These are phyloP conservation scores for Wickerhamomyces ciferrii DNA, from an alignment of 805 yeast species.

Conservation along the genomic window DNA sequence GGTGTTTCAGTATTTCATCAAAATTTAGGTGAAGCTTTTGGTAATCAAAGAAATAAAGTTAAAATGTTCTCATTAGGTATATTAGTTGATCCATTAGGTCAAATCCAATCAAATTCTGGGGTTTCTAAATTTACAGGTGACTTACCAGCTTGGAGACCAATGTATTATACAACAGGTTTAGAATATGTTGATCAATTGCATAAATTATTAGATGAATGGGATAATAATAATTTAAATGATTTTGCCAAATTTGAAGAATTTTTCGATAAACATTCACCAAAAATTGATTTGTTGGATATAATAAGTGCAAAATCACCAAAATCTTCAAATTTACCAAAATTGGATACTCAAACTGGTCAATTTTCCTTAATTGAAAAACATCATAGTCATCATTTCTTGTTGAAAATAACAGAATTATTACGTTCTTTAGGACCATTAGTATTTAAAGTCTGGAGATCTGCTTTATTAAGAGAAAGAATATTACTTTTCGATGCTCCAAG, in stretches of 20 bases:
- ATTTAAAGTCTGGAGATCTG: conserved; percentile 59
- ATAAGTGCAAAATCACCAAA: conserved; percentile 6
- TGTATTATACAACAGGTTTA: conserved; percentile 36
- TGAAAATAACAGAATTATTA: conserved; percentile 40
- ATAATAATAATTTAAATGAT: conserved; percentile 10
- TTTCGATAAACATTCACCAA: conserved; percentile 13
- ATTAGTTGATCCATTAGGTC: conserved; percentile 38
- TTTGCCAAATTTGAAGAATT: conserved; percentile 18
- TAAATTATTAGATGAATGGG: conserved; percentile 19
- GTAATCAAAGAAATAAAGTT: conserved; percentile 36
- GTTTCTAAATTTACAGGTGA: conserved; percentile 2
- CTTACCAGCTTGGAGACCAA: conserved; percentile 32
- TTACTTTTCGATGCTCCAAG: conserved; percentile 35
- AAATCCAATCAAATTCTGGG: conserved; percentile 10
- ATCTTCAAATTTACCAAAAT: not conserved
- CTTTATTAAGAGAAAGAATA: conserved; percentile 52
- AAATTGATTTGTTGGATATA: conserved; percentile 8
- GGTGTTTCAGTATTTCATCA: conserved; percentile 52
- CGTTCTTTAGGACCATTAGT: conserved; percentile 58
- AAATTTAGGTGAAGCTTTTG: conserved; percentile 26
- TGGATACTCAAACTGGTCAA: not conserved
- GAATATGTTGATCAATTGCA: conserved; percentile 34
- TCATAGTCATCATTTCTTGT: conserved; percentile 36
- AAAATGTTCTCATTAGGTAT: conserved; percentile 64
- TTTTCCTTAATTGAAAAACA: conserved; percentile 2